phyloP scores from a whole-genome alignment of 768 basidiomycete species.

The Mycena maculata region DNA sequence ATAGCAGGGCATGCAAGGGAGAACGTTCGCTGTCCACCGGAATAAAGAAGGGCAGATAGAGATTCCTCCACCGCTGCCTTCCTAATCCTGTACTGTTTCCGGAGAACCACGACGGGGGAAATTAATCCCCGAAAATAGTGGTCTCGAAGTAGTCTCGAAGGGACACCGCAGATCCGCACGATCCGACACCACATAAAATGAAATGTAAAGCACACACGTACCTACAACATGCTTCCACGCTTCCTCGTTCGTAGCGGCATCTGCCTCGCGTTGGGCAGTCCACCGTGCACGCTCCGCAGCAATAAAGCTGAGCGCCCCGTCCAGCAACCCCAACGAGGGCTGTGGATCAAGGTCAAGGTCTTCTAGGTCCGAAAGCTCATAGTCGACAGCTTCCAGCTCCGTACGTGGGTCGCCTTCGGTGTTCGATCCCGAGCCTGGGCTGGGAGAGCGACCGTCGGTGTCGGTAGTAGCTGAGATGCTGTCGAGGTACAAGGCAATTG shows the following conservation, averaged over 20 bases:
- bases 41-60: neutral
- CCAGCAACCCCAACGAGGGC: conserved; percentile 79
- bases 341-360: conserved; percentile 50
- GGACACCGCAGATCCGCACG: conserved; percentile 16
- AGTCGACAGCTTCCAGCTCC: conserved; percentile 30
- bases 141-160: neutral
- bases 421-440: conserved; percentile 36
- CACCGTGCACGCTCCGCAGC: conserved; percentile 75
- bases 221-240: conserved; percentile 55
- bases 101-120: conserved; percentile 13
- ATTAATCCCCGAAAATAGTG: conserved; percentile 11
- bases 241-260: conserved; percentile 40
- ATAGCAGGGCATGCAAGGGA: too few relatives aligned
- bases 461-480: conserved; percentile 29
- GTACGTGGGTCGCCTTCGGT: conserved; percentile 35
- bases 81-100: neutral
- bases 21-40: neutral
- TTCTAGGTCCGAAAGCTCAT: conserved; percentile 37
- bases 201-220: conserved; percentile 43
- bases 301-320: conserved; percentile 80
- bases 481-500: conserved; percentile 58
- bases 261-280: conserved; percentile 58
- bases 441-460: conserved; percentile 32
- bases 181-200: conserved; percentile 5
- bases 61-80: neutral